A percentile compares a stretch with the other conserved stretches of the same genome.
Conservation (phyloP, 805 yeast genomes). For the Wickerhamiella australiensis region DNA sequence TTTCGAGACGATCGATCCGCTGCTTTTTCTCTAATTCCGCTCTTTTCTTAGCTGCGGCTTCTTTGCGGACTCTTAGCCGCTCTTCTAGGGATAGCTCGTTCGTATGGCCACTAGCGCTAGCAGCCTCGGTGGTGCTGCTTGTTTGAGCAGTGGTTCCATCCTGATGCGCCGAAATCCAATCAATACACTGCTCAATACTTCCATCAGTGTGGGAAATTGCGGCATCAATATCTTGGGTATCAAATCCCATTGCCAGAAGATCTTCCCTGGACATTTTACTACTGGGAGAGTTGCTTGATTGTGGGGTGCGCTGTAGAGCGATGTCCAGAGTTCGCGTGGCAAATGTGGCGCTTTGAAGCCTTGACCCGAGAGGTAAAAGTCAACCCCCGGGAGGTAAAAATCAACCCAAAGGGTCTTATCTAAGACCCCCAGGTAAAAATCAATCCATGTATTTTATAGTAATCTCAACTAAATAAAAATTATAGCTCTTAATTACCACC, state of each 20-base stretch:
- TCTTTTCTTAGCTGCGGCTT: conserved; percentile 25
- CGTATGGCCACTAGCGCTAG: conserved; percentile 14
- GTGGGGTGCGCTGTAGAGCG: too few species aligned
- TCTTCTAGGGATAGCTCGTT: conserved; percentile 22
- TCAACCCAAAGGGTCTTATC: too few species aligned
- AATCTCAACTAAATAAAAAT: too few species aligned
- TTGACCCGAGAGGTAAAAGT: too few species aligned
- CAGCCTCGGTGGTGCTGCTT: conserved; percentile 18
- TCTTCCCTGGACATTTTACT: conserved; percentile 8
- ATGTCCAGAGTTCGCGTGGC: too few species aligned
- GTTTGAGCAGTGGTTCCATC: conserved; percentile 12
- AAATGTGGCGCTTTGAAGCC: too few species aligned
- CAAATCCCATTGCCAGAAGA: conserved; percentile 25
- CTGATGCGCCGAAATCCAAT: conserved; percentile 26
- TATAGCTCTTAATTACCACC: too few species aligned
- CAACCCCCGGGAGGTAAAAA: too few species aligned
- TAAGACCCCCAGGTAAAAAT: too few species aligned
- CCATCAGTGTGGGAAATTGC: conserved; percentile 21
- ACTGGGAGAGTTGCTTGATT: too few species aligned
- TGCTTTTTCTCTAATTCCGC: conserved; percentile 26
- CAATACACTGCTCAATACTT: conserved; percentile 24
- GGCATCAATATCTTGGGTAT: conserved; percentile 25
- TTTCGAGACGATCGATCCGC: conserved; percentile 24
- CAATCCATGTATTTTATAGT: too few species aligned
- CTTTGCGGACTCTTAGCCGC: conserved; percentile 25